Evolutionary conservation across 2,329 filamentous ascomycete species (phyloP).

Genomic region (Lecanicillium sp.): DNA sequence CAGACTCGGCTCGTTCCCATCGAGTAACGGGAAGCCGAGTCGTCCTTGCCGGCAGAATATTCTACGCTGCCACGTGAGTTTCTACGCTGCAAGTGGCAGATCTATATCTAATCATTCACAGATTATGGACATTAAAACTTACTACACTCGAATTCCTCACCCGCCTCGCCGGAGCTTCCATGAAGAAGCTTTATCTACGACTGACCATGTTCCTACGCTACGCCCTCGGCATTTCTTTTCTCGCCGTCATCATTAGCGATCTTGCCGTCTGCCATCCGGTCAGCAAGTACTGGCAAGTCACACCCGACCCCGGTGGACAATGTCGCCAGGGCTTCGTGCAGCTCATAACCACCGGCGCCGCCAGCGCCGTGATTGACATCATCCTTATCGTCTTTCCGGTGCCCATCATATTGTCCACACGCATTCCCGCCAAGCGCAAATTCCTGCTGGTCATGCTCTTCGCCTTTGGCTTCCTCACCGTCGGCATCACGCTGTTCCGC

Average conservation of each 20-base stretch:
- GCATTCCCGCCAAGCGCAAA: constrained; percentile 70
- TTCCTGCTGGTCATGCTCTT: constrained; percentile 71
- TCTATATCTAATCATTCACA: no score
- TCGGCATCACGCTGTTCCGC: constrained; percentile 70
- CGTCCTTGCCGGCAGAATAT: constrained; percentile 72
- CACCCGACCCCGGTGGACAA: constrained; percentile 71
- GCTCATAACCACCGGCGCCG: constrained; percentile 74
- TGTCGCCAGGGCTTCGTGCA: constrained; percentile 82
- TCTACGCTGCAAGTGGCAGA: no score
- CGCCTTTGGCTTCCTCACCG: constrained; percentile 67
- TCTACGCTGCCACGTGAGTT: constrained; percentile 78
- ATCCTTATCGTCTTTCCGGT: constrained; percentile 80
- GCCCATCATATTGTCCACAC: constrained; percentile 73
- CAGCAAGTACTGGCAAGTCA: constrained; percentile 65
- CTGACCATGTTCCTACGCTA: constrained; percentile 64
- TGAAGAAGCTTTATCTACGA: constrained; percentile 65
- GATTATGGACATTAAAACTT: constrained; percentile 83
- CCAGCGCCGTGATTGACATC: constrained; percentile 79
- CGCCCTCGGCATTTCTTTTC: constrained; percentile 66
- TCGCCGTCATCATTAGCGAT: constrained; percentile 72
- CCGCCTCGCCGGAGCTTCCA: constrained; percentile 72
- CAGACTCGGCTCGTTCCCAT: constrained; percentile 49
- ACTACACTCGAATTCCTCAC: constrained; percentile 86
- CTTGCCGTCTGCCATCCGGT: constrained; percentile 75
- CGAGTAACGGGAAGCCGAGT: constrained; percentile 67